Percentiles rank a stretch among this genome's conserved stretches.
These are phyloP conservation scores for Vigna angularis DNA, from an alignment of 306 rosid genomes.

Conservation along the genomic window DNA sequence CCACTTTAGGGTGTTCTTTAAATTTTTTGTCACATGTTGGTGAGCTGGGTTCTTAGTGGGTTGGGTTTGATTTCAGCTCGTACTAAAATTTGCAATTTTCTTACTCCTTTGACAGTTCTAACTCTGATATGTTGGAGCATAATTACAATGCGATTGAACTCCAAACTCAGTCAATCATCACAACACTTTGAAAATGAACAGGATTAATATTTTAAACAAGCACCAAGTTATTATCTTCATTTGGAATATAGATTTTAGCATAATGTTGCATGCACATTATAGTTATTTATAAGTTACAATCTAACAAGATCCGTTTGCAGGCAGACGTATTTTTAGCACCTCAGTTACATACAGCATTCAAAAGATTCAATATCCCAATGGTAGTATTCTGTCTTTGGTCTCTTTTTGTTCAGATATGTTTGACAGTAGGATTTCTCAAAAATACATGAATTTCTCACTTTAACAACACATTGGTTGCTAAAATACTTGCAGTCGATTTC, in stretches of 20 bases:
- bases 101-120: too few relatives aligned
- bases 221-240: slow-evolving; percentile 21
- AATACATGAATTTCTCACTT: slow-evolving; percentile 13
- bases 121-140: slow-evolving; percentile 26
- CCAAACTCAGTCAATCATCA: slow-evolving; percentile 29
- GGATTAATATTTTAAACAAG: slow-evolving; percentile 19
- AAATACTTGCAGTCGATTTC: slow-evolving; percentile 2
- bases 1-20: too few relatives aligned
- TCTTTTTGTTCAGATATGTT: slow-evolving; percentile 5
- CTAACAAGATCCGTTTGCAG: slow-evolving; percentile 62
- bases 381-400: slow-evolving; percentile 52
- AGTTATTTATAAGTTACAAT: slow-evolving; percentile 14
- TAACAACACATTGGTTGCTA: background rate
- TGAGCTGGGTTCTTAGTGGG: too few relatives aligned
- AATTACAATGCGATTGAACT: slow-evolving; percentile 16
- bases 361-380: slow-evolving; percentile 63
- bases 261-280: slow-evolving; percentile 20
- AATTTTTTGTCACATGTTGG: too few relatives aligned
- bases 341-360: slow-evolving; percentile 58
- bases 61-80: too few relatives aligned
- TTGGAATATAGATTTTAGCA: slow-evolving; percentile 23
- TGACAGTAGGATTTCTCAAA: slow-evolving; percentile 7
- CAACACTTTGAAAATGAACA: slow-evolving; percentile 17
- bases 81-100: too few relatives aligned
- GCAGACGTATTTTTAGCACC: slow-evolving; percentile 92